A percentile compares a stretch with the other conserved stretches of the same genome.
These are phyloP conservation scores for Iberis pinnata DNA, from an alignment of 345 rosid genomes.

Conservation along the genomic window DNA sequence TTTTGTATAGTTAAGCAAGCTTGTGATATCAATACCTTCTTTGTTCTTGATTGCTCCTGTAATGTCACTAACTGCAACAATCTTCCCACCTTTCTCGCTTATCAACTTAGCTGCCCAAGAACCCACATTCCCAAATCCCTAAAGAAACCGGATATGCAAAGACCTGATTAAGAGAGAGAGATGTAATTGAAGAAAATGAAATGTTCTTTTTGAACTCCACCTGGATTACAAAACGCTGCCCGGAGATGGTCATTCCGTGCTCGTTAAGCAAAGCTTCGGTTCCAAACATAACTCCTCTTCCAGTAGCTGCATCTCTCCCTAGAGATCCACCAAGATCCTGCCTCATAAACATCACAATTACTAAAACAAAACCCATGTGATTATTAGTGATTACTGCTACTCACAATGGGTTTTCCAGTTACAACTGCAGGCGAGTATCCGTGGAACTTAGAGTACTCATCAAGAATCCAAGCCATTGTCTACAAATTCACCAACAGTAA, in stretches of 20 bases:
- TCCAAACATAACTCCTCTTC: constrained; percentile 88
- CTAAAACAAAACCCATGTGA: neutral
- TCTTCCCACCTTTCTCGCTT: constrained; percentile 65
- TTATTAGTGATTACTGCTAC: constrained; percentile 10
- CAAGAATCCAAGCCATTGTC: constrained; percentile 63
- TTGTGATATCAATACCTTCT: constrained; percentile 67
- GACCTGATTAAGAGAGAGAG: neutral
- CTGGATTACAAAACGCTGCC: constrained; percentile 82
- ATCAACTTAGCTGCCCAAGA: constrained; percentile 97
- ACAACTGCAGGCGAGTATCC: constrained; percentile 57
- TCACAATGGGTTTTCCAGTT: constrained; percentile 48
- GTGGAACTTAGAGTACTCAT: constrained; percentile 56
- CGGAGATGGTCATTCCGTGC: constrained; percentile 62
- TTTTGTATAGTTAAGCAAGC: constrained; percentile 54
- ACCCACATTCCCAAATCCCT: constrained; percentile 98
- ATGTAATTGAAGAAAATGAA: too few relatives aligned
- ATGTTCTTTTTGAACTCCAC: constrained; percentile 20
- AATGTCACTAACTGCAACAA: constrained; percentile 81
- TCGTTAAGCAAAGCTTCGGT: constrained; percentile 91
- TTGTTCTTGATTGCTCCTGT: constrained; percentile 84
- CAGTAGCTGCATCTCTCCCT: constrained; percentile 97
- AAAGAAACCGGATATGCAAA: neutral
- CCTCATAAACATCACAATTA: constrained; percentile 1
- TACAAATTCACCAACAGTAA: constrained; percentile 7
- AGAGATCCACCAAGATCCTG: constrained; percentile 98